Conservation (phyloP, 2,329 filamentous ascomycete genomes). For the Didymella glomerata region DNA sequence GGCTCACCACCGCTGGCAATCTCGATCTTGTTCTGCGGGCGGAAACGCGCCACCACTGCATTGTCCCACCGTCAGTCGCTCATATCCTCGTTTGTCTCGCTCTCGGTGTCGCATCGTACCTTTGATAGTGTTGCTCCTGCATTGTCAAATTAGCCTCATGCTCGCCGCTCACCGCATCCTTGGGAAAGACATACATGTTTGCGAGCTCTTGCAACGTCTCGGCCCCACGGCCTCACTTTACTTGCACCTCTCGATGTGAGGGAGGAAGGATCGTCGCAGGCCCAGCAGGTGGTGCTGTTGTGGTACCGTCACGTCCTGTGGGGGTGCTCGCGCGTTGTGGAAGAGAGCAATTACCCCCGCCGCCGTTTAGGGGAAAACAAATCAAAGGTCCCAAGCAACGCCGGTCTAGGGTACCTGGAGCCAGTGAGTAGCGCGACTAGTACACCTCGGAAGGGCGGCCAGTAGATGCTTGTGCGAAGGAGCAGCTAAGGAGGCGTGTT, state of each 20-base stretch:
- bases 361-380: constrained; percentile 43
- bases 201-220: constrained; percentile 38
- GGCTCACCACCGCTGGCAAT: constrained; percentile 88
- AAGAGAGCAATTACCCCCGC: constrained; percentile 43
- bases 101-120: constrained; percentile 41
- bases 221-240: constrained; percentile 49
- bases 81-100: not conserved
- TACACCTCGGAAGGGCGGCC: constrained; percentile 8
- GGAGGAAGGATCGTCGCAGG: constrained; percentile 32
- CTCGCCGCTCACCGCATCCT: constrained; percentile 22
- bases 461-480: constrained; percentile 7
- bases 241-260: constrained; percentile 28
- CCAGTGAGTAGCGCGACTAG: constrained; percentile 8
- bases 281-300: constrained; percentile 35
- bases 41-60: constrained; percentile 92
- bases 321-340: constrained; percentile 44
- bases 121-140: constrained; percentile 58
- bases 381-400: constrained; percentile 27
- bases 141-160: constrained; percentile 54
- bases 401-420: constrained; percentile 8
- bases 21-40: constrained; percentile 96
- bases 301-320: constrained; percentile 43
- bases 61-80: constrained; percentile 37
- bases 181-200: constrained; percentile 49
- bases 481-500: constrained; percentile 20